Evolutionary conservation across 441 rosid species (phyloP).

Genomic region (Brassica balearica): DNA sequence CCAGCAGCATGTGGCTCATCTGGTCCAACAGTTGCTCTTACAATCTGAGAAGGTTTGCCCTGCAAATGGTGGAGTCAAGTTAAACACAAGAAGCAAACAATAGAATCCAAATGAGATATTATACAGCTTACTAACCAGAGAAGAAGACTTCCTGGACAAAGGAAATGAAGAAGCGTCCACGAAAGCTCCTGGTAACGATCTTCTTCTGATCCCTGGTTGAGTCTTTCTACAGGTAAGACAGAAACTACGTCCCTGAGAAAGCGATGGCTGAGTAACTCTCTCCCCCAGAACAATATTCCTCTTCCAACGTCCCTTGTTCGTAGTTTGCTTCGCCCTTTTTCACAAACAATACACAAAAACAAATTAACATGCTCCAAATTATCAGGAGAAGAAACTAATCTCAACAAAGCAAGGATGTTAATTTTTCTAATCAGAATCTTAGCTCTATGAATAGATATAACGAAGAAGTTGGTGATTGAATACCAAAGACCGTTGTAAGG

Average conservation of each 20-base stretch:
- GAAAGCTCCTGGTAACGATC: conserved; percentile 51
- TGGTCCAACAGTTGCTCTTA: conserved; percentile 87
- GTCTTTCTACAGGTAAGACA: conserved; percentile 52
- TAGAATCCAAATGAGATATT: conserved; percentile 9
- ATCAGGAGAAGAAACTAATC: conserved; percentile 3
- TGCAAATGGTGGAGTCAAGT: conserved; percentile 34
- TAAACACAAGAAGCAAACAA: neutral
- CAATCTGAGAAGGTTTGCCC: conserved; percentile 59
- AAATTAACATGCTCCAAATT: neutral
- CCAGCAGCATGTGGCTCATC: conserved; percentile 99
- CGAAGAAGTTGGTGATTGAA: neutral
- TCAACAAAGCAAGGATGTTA: conserved; percentile 2
- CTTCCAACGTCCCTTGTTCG: conserved; percentile 47
- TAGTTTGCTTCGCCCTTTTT: conserved; percentile 55
- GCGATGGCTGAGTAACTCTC: conserved; percentile 38
- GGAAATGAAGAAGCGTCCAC: conserved; percentile 63
- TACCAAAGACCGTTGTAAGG: conserved; percentile 44
- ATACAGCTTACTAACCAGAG: conserved; percentile 54
- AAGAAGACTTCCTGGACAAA: conserved; percentile 50
- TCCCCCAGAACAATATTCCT: conserved; percentile 51
- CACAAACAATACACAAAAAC: conserved; percentile 8
- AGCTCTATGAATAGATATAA: neutral
- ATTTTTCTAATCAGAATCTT: conserved; percentile 4
- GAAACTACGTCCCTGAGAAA: conserved; percentile 50
- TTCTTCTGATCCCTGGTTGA: conserved; percentile 39